A percentile compares a stretch with the other conserved stretches of the same genome.
phyloP scores from a whole-genome alignment of 306 rosid genomes.

The Morella rubra region DNA sequence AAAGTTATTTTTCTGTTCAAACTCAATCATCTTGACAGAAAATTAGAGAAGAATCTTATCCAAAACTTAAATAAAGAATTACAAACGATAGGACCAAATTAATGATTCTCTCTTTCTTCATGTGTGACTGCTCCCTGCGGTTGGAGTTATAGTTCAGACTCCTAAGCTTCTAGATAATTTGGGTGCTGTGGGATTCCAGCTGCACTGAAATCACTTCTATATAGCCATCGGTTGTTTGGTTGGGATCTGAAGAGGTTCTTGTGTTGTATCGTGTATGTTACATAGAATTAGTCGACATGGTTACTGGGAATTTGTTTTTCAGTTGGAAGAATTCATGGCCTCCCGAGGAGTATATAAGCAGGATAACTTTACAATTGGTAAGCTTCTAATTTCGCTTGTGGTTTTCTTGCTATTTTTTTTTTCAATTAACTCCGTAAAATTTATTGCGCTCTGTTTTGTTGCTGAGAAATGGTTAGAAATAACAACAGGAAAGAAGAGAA shows the following conservation, averaged over 20 bases:
- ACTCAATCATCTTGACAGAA: no score
- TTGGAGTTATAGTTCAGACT: no score
- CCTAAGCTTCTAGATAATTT: no score
- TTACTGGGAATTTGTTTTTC: slow-evolving; percentile 68
- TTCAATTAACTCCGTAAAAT: background rate
- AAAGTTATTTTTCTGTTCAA: no score
- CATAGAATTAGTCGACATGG: slow-evolving; percentile 45
- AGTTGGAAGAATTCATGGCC: slow-evolving; percentile 97
- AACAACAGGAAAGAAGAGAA: background rate
- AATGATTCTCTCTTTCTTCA: no score
- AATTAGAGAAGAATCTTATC: no score
- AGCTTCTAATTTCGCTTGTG: background rate
- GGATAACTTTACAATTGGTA: slow-evolving; percentile 76
- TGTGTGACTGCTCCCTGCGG: no score
- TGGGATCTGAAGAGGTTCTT: slow-evolving; percentile 1
- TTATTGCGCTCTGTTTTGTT: slow-evolving; percentile 19
- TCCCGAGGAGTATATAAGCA: slow-evolving; percentile 79
- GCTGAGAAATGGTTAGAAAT: slow-evolving; percentile 14
- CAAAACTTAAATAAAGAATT: no score
- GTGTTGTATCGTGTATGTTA: slow-evolving; percentile 9
- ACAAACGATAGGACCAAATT: no score
- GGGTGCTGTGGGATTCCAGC: no score
- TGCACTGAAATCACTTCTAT: background rate
- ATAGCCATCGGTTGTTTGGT: background rate
- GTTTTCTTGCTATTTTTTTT: background rate